Evolutionary conservation across 768 basidiomycete species (phyloP).

Genomic region (Sarcomyxa edulis): DNA sequence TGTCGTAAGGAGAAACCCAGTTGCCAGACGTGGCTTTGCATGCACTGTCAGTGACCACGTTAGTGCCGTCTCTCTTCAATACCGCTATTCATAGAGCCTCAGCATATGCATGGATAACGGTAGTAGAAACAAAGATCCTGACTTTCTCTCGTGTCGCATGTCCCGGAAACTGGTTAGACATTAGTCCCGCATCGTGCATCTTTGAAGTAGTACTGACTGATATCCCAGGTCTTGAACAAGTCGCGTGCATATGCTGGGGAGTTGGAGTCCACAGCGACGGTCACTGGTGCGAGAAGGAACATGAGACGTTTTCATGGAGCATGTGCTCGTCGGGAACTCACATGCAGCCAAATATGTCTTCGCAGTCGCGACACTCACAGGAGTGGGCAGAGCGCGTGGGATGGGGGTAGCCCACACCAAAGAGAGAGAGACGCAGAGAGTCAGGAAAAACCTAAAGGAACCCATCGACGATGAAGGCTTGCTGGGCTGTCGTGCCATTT

Average conservation of each 20-base stretch:
- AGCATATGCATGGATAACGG: not conserved
- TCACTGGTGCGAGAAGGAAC: conserved; percentile 15
- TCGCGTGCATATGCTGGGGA: conserved; percentile 33
- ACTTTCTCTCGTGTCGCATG: conserved; percentile 51
- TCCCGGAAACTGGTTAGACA: conserved; percentile 36
- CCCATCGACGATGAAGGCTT: no score
- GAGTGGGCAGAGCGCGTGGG: conserved; percentile 6
- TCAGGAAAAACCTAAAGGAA: no score
- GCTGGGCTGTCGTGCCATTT: no score
- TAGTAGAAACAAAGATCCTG: conserved; percentile 8
- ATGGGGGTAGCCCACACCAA: conserved; percentile 6
- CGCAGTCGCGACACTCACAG: conserved; percentile 7
- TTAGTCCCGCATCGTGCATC: not conserved
- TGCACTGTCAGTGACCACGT: conserved; percentile 32
- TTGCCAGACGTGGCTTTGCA: conserved; percentile 42
- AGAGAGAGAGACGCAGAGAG: no score
- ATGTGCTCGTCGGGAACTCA: not conserved
- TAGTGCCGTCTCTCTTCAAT: conserved; percentile 38
- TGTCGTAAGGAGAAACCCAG: conserved; percentile 51
- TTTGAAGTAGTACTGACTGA: conserved; percentile 24
- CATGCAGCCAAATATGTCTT: conserved; percentile 5
- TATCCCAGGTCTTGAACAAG: conserved; percentile 45
- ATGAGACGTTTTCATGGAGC: not conserved
- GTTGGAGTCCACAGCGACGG: conserved; percentile 37
- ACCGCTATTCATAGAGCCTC: conserved; percentile 25